Evolutionary conservation across 164 flowering plant genomes (phyloP).

Genomic region (Sedum album): DNA sequence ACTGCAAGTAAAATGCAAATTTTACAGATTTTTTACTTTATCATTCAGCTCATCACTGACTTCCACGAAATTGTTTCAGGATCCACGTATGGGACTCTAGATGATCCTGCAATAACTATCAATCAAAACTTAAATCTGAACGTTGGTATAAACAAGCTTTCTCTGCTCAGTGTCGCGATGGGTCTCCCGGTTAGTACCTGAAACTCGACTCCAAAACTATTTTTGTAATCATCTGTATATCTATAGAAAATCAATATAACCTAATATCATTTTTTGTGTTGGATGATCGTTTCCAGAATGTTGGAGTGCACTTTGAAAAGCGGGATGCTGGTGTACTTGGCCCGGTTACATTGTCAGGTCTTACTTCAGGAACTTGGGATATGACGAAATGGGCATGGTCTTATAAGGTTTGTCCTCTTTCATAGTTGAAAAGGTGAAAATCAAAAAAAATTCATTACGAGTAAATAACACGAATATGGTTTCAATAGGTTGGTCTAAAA

Average conservation of each 20-base stretch:
- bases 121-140: slow-evolving; percentile 40
- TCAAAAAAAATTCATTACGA: not conserved
- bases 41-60: not conserved
- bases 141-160: slow-evolving; percentile 68
- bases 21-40: not conserved
- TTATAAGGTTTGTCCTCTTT: slow-evolving; percentile 46
- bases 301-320: slow-evolving; percentile 77
- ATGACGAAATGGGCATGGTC: slow-evolving; percentile 74
- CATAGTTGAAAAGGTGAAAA: not conserved
- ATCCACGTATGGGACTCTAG: slow-evolving; percentile 57
- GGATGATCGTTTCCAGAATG: slow-evolving; percentile 46
- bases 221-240: not conserved
- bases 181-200: slow-evolving; percentile 77
- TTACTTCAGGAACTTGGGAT: slow-evolving; percentile 71
- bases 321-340: slow-evolving; percentile 97
- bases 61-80: slow-evolving; percentile 32
- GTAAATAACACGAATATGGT: not conserved
- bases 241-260: not conserved
- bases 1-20: not conserved
- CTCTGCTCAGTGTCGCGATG: slow-evolving; percentile 70
- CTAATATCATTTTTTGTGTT: not conserved
- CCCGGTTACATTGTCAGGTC: slow-evolving; percentile 70
- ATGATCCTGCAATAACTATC: slow-evolving; percentile 56
- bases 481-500: slow-evolving; percentile 62
- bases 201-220: not conserved